Conservation (phyloP, 2,329 filamentous ascomycete species). For the Fusarium sp. region DNA sequence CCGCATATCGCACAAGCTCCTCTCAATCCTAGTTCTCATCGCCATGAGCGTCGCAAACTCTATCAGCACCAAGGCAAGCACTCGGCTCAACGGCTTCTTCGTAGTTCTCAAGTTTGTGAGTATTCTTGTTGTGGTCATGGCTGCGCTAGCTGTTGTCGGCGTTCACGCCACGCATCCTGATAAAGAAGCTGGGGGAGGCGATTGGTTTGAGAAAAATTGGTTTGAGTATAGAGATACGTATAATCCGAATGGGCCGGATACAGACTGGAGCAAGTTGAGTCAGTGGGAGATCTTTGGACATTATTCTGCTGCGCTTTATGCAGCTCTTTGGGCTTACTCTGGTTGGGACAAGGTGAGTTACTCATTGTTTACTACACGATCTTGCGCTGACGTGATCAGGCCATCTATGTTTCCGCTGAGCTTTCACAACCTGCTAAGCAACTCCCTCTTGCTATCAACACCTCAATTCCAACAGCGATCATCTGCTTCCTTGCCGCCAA, state of each 20-base stretch:
- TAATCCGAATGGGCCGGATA: constrained; percentile 58
- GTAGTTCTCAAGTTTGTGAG: constrained; percentile 61
- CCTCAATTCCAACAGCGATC: constrained; percentile 66
- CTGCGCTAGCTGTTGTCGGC: constrained; percentile 56
- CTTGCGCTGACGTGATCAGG: constrained; percentile 43
- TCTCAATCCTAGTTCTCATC: constrained; percentile 58
- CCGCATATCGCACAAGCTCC: constrained; percentile 57
- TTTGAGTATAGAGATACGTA: constrained; percentile 60
- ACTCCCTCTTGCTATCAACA: constrained; percentile 68
- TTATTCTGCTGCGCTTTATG: constrained; percentile 67
- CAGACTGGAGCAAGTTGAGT: constrained; percentile 57
- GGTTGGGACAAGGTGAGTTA: constrained; percentile 69
- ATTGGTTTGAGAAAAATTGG: constrained; percentile 64
- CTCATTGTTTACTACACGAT: fast-evolving
- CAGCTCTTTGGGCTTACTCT: constrained; percentile 69
- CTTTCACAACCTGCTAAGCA: constrained; percentile 59
- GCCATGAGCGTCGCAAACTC: constrained; percentile 61
- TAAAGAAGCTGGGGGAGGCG: constrained; percentile 53
- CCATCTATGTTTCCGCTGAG: constrained; percentile 64
- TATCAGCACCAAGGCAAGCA: constrained; percentile 64
- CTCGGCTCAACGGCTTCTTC: constrained; percentile 63
- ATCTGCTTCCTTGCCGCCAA: constrained; percentile 68
- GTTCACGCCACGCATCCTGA: constrained; percentile 50
- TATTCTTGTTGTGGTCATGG: constrained; percentile 58
- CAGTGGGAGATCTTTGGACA: constrained; percentile 68